These are phyloP conservation scores for Boletus bicolor DNA, from an alignment of 768 basidiomycete species.

Conservation along the genomic window DNA sequence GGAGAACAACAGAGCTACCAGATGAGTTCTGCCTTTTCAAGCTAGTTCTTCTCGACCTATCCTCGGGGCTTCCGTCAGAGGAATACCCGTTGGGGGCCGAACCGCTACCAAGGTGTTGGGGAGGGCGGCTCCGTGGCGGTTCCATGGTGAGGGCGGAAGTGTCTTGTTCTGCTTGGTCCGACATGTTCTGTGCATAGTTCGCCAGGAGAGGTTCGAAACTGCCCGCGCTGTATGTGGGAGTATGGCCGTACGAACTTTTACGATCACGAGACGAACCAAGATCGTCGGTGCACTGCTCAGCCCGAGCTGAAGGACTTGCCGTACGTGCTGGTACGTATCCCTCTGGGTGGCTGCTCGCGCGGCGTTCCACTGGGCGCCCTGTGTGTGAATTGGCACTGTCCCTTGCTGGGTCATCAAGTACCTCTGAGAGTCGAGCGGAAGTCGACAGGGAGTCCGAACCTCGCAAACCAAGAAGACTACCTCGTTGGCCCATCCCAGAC, in stretches of 20 bases:
- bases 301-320: constrained; percentile 43
- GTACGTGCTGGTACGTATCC: constrained; percentile 49
- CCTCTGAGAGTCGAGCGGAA: constrained; percentile 36
- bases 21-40: constrained; percentile 21
- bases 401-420: constrained; percentile 16
- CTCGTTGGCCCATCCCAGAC: constrained; percentile 41
- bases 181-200: constrained; percentile 34
- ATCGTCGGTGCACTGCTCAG: constrained; percentile 17
- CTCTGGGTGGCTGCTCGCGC: constrained; percentile 12
- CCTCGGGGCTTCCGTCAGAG: constrained; percentile 26
- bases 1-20: constrained; percentile 25
- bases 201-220: constrained; percentile 63
- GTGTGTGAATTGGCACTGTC: constrained; percentile 51
- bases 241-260: constrained; percentile 38
- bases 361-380: constrained; percentile 34
- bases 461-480: constrained; percentile 20
- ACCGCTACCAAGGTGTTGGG: not conserved
- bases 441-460: constrained; percentile 19
- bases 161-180: constrained; percentile 28
- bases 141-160: constrained; percentile 11
- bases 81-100: constrained; percentile 6
- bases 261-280: constrained; percentile 29
- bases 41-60: constrained; percentile 24
- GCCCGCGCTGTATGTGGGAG: constrained; percentile 48
- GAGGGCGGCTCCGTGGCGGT: constrained; percentile 31